Conservation (phyloP, 106 monocot genomes). For the Dioscorea alata region DNA sequence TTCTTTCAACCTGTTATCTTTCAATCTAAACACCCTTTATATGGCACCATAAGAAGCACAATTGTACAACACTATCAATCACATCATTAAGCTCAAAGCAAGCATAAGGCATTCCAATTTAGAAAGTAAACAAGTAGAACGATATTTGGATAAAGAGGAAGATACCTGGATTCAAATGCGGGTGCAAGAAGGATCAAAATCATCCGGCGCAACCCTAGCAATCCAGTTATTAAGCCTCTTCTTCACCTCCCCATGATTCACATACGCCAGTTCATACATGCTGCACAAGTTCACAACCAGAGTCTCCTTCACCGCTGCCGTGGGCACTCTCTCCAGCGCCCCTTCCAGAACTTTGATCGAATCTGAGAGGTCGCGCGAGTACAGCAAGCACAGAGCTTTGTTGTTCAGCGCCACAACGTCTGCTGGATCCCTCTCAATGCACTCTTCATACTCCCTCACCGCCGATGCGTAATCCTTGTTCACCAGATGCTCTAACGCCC, state of each 20-base stretch:
- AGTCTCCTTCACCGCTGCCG: slow-evolving; percentile 74
- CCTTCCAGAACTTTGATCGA: slow-evolving; percentile 86
- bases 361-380: slow-evolving; percentile 83
- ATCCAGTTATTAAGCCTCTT: slow-evolving; percentile 83
- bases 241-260: slow-evolving; percentile 82
- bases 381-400: slow-evolving; percentile 89
- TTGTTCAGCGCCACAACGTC: slow-evolving; percentile 89
- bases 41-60: too few relatives aligned
- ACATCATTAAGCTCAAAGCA: too few relatives aligned
- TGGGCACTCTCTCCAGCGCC: slow-evolving; percentile 89
- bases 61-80: too few relatives aligned
- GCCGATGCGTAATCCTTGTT: slow-evolving; percentile 70
- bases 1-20: too few relatives aligned
- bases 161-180: slow-evolving; percentile 36
- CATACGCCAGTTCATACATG: slow-evolving; percentile 96
- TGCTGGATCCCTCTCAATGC: slow-evolving; percentile 70
- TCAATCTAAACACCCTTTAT: too few relatives aligned
- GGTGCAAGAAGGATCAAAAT: slow-evolving; percentile 86
- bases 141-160: too few relatives aligned
- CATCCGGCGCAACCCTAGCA: slow-evolving; percentile 77
- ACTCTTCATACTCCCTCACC: slow-evolving; percentile 89
- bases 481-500: slow-evolving; percentile 51
- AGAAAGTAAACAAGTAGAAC: too few relatives aligned
- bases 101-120: too few relatives aligned
- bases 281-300: slow-evolving; percentile 83